These are phyloP conservation scores for Leccinum subgranulosum DNA, from an alignment of 768 basidiomycete species.

Conservation along the genomic window DNA sequence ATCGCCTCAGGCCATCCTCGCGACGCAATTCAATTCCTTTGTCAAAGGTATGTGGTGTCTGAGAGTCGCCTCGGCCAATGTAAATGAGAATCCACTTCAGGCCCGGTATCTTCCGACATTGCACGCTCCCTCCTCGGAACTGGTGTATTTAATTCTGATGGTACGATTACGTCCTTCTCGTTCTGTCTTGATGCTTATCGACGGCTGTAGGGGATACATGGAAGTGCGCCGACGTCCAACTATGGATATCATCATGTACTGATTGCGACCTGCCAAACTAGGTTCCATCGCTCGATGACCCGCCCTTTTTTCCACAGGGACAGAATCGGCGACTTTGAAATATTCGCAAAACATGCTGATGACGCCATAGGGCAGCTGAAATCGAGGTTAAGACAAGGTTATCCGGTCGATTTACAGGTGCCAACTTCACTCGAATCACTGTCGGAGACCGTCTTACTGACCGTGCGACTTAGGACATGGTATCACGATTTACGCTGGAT, in stretches of 20 bases:
- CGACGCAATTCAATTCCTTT: conserved; percentile 43
- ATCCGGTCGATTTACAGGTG: conserved; percentile 58
- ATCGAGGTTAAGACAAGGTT: conserved; percentile 41
- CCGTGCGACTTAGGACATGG: conserved; percentile 40
- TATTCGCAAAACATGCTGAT: conserved; percentile 49
- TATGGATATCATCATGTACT: not conserved
- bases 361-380: conserved; percentile 45
- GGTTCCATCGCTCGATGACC: conserved; percentile 58
- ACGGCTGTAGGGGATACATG: conserved; percentile 46
- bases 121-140: conserved; percentile 44
- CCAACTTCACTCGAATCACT: not conserved
- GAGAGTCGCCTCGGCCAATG: conserved; percentile 9
- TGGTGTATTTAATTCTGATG: conserved; percentile 61
- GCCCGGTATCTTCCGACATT: conserved; percentile 10
- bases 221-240: conserved; percentile 39
- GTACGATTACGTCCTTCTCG: conserved; percentile 21
- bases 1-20: conserved; percentile 36
- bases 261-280: conserved; percentile 13
- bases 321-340: conserved; percentile 52
- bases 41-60: conserved; percentile 34
- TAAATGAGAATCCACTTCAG: conserved; percentile 19
- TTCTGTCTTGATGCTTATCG: not conserved
- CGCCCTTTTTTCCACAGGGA: conserved; percentile 60
- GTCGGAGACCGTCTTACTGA: not conserved
- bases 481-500: conserved; percentile 57